Base-by-base conservation (phyloP, 257 asterid species). In the Fraxinus excelsior region DNA sequence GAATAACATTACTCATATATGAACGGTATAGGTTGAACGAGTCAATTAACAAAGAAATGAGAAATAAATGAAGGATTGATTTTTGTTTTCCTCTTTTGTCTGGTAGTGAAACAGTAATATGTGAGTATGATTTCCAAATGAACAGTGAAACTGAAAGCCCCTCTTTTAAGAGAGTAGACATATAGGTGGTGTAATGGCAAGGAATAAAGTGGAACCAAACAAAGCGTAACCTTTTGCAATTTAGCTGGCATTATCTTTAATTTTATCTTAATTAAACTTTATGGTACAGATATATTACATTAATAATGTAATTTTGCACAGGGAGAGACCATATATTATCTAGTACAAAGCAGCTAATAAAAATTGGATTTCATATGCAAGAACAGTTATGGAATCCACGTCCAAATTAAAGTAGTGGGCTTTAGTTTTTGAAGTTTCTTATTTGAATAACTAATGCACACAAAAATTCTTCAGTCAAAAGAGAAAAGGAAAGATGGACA, bases 351-450 rank as follows among this genome's bases (percentile, higher is more conserved):
- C 58, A 49, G 21, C 58, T 49, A 49, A 49, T 49, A 18, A 49
- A 25, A 19, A 18, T 51, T 51, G 62, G 5, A 14, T 51, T 18
- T 51, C 23, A 49, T 65, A 9, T 58, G 75, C 53, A 76, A 44
- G 64, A 78, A 71, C 74, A 56, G 46, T 76, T 49, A 79, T 86
- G 94, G 87, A 85, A 78, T 90, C 95, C 92, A 90, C 90, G 85
- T 84, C 85, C 83, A 85, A 26, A 26, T 26, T 26, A 88, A 90
- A 85, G 91, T 31, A 64, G n/a, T 35, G 34, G 34, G 2, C 76
- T 84, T 80, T 80, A 46, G 35, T 65, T 12, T n/a, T 28, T 40
- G 44, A 13, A 80, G 21, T 11, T 40, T 49, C 4, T 37, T 49
- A 46, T 53, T 73, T 16, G 60, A 72, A 51, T 9, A 25, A n/a